phyloP scores from a whole-genome alignment of 1,139 yeast species.

The Debaryomyces nepalensis region DNA sequence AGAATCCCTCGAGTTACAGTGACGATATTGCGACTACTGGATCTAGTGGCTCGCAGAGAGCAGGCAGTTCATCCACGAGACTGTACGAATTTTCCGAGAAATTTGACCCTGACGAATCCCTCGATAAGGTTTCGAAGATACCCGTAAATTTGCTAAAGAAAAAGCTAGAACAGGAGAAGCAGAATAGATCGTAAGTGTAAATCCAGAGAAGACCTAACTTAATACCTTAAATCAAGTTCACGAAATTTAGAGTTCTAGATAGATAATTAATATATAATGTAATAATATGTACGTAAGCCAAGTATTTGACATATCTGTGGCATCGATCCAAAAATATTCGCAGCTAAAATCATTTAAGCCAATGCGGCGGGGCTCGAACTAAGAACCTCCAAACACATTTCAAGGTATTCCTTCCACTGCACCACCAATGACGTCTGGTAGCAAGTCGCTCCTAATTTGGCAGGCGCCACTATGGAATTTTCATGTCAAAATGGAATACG shows the following conservation, averaged over 20 bases:
- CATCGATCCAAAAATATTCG: too few relatives aligned
- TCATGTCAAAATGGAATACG: background rate
- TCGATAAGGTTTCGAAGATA: constrained; percentile 25
- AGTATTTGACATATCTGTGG: background rate
- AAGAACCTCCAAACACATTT: background rate
- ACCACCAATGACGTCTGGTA: background rate
- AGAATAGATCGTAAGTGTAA: background rate
- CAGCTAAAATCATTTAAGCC: too few relatives aligned
- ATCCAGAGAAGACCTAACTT: too few relatives aligned
- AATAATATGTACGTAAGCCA: background rate
- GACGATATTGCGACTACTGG: constrained; percentile 1
- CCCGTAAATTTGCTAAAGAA: constrained; percentile 25
- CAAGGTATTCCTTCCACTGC: background rate
- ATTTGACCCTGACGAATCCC: constrained; percentile 26
- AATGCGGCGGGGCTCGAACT: background rate
- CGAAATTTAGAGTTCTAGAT: background rate
- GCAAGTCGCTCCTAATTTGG: too few relatives aligned
- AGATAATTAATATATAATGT: background rate
- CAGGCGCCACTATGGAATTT: background rate
- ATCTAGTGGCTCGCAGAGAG: background rate
- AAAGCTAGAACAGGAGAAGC: constrained; percentile 14
- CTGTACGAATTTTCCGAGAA: constrained; percentile 7
- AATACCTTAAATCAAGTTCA: too few relatives aligned
- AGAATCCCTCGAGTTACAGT: background rate
- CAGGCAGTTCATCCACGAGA: background rate